Base-by-base conservation (phyloP, 2,329 filamentous ascomycete species). In the Neofusicoccum laricinum region DNA sequence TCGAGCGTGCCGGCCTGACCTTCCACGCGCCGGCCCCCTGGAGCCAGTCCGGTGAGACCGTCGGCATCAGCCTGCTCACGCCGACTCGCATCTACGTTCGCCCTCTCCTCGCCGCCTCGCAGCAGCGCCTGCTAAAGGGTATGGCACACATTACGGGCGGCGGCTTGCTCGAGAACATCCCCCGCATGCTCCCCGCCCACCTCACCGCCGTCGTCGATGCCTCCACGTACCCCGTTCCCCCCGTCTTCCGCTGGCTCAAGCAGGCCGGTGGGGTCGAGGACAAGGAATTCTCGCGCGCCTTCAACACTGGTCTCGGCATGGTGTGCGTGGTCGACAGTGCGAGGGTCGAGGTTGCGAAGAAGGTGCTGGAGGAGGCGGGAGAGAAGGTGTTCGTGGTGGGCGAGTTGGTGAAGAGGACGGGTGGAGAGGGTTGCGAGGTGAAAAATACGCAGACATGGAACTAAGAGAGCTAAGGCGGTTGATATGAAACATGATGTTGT, bases 141-240 rank as follows among this genome's bases (percentile, higher is more conserved):
- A 90, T 98, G 77, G 91, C 95, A 11, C 95, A 99, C 79, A 98
- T 99, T 80, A 99, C 95, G 0, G 95, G 95, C 58, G 95, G 95
- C 66, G 95, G 95, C 11, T 85, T 99, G 19, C 83, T 90, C 17
- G 95, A 99, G 79, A 99, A 99, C 77, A 90, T 99, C 30, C 95
- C 95, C 34, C 89, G 95, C 68, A 96, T 96, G 90, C 84, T 99
- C 17, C 95, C 95, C 1, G 77, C 84, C 38, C 82, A 88, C 50
- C 86, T 99, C 5, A 86, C 90, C 1, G 94, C 93, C 1, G 87
- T 92, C 74, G 88, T 99, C 63, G 90, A 97, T 71, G 90, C 90
- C 51, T 80, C 82, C 46, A 79, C 85, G 1, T 99, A 93, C 92
- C 76, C 86, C 30, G 83, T 93, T 48, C 92, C 91, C 0, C 80